Conservation (phyloP, 2,329 filamentous ascomycete genomes). For the Hortaea sp. region DNA sequence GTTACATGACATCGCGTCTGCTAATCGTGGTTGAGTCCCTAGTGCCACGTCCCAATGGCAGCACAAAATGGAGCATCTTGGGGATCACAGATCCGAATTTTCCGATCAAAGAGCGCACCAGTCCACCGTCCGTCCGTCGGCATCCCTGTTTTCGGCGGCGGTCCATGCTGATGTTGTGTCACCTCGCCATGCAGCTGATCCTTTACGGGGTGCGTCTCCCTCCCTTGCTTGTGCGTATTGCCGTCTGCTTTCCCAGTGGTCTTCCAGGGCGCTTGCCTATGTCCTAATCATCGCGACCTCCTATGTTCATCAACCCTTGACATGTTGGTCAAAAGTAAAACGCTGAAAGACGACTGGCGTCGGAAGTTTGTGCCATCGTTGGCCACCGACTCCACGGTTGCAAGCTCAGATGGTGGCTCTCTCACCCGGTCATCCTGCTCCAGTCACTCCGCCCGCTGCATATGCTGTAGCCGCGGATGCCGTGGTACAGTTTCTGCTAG, state of each 20-base stretch:
- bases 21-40: neutral
- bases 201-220: conserved; percentile 8
- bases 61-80: neutral
- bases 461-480: conserved; percentile 9
- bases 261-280: too few relatives aligned
- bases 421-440: conserved; percentile 1
- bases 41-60: conserved; percentile 5
- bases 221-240: conserved; percentile 6
- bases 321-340: too few relatives aligned
- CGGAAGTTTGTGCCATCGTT: neutral
- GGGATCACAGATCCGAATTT: neutral
- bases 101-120: neutral
- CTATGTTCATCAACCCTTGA: too few relatives aligned
- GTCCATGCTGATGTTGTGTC: conserved; percentile 8
- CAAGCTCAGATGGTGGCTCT: neutral
- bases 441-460: conserved; percentile 2
- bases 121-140: neutral
- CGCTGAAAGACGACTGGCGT: too few relatives aligned
- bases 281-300: too few relatives aligned
- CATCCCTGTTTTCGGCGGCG: conserved; percentile 8
- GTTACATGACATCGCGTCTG: too few relatives aligned
- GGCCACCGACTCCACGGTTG: neutral
- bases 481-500: conserved; percentile 16
- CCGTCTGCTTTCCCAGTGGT: too few relatives aligned
- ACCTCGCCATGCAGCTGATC: conserved; percentile 10